A percentile compares a stretch with the other conserved stretches of the same genome.
Conservation (phyloP, 139 green algal species). For the Chlorella sp. region DNA sequence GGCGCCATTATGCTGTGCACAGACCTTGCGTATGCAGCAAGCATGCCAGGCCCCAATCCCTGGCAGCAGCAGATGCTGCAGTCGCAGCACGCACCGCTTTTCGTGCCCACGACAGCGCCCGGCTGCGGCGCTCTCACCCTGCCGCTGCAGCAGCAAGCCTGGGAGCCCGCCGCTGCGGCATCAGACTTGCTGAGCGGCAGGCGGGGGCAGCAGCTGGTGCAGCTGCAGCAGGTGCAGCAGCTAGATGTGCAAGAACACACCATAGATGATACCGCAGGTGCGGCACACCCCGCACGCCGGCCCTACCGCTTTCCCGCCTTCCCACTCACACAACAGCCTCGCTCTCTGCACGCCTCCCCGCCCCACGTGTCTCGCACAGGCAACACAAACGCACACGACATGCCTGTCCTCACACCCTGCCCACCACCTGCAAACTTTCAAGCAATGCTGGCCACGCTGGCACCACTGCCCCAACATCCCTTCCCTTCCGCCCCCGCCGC, state of each 20-base stretch:
- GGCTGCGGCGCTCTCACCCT: neutral
- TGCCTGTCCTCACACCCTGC: neutral
- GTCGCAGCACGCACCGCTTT: neutral
- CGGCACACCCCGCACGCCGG: neutral
- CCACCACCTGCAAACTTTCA: neutral
- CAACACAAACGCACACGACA: neutral
- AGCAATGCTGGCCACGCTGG: neutral
- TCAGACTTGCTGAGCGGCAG: neutral
- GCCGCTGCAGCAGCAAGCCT: neutral
- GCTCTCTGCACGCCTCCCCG: neutral
- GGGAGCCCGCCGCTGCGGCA: neutral
- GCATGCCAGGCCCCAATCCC: neutral
- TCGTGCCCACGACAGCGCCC: neutral
- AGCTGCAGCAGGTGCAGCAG: neutral
- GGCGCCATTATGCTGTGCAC: neutral
- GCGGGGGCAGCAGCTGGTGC: neutral
- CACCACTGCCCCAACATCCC: neutral
- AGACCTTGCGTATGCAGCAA: neutral
- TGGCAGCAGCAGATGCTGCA: neutral
- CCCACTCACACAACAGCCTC: neutral
- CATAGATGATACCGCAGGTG: neutral
- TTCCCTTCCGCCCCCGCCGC: neutral
- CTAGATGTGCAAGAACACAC: neutral
- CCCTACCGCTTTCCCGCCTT: neutral
- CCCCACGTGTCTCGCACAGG: neutral